A percentile compares a stretch with the other conserved stretches of the same genome.
Evolutionary conservation across 2,329 filamentous ascomycete species (phyloP).

Genomic region (Lecanosticta acicola): DNA sequence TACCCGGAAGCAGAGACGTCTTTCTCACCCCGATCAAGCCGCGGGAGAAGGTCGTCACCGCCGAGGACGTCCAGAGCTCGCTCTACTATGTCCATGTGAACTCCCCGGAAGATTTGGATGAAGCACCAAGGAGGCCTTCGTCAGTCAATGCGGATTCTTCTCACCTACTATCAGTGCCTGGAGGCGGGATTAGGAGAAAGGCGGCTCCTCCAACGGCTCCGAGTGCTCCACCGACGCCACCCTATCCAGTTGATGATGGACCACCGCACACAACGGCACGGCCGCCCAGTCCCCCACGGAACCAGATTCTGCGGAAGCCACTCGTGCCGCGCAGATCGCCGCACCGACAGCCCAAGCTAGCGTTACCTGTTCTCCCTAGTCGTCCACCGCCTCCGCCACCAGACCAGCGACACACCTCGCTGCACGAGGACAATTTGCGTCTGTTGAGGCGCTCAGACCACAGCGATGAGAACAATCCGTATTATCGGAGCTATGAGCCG

Average conservation of each 20-base stretch:
- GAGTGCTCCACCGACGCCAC: constrained; percentile 13
- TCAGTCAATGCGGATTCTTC: constrained; percentile 22
- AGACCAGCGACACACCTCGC: constrained; percentile 12
- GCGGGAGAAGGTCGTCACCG: constrained; percentile 78
- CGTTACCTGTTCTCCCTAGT: constrained; percentile 20
- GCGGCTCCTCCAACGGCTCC: constrained; percentile 17
- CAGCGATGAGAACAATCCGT: constrained; percentile 23
- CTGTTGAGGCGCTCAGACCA: constrained; percentile 19
- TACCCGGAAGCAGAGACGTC: constrained; percentile 87
- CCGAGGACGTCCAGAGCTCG: constrained; percentile 77
- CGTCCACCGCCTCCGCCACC: constrained; percentile 26
- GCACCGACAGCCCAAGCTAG: background rate
- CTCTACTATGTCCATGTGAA: constrained; percentile 88
- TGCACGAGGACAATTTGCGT: constrained; percentile 22
- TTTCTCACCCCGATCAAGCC: constrained; percentile 90
- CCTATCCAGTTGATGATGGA: constrained; percentile 17
- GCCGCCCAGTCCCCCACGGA: constrained; percentile 10
- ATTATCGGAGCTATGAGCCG: constrained; percentile 15
- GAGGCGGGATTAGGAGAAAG: constrained; percentile 15
- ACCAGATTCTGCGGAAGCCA: constrained; percentile 24
- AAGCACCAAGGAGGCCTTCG: constrained; percentile 26
- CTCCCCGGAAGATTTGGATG: constrained; percentile 50
- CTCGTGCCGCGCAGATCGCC: constrained; percentile 5
- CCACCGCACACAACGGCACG: constrained; percentile 1
- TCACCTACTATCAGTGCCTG: constrained; percentile 13